Conservation (phyloP, 345 rosid species). For the Adansonia digitata region DNA sequence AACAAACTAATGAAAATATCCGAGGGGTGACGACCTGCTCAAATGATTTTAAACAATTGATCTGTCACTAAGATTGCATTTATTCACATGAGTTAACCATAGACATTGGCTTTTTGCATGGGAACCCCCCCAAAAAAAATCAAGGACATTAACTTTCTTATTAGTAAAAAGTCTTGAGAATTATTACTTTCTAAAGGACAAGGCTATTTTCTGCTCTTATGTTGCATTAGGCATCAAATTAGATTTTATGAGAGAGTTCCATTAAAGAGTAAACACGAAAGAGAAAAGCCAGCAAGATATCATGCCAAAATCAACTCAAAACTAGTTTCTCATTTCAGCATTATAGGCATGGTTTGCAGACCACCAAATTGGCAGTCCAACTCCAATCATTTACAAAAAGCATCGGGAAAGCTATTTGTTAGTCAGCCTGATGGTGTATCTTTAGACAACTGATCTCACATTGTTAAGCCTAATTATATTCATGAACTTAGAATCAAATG, state of each 20-base stretch:
- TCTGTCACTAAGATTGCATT: background rate
- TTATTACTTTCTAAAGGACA: background rate
- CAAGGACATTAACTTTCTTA: background rate
- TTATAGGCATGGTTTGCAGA: background rate
- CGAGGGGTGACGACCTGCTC: slow-evolving; percentile 70
- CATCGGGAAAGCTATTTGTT: background rate
- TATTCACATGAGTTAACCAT: background rate
- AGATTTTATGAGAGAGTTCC: background rate
- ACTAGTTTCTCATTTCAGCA: background rate
- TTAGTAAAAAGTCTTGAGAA: background rate
- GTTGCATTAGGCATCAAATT: background rate
- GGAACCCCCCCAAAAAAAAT: background rate
- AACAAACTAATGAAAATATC: slow-evolving; percentile 71
- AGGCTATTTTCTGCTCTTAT: background rate
- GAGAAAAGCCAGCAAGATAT: background rate
- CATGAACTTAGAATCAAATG: background rate
- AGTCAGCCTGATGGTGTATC: background rate
- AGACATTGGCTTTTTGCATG: background rate
- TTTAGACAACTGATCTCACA: background rate
- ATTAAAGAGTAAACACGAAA: background rate
- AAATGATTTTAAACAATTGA: slow-evolving; percentile 1
- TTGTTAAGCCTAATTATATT: background rate
- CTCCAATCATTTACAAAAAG: background rate
- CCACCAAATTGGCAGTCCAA: background rate
- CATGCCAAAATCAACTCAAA: background rate